Percentiles rank a stretch among this genome's conserved stretches.
Evolutionary conservation across 495 filamentous ascomycete genomes (phyloP).

Genomic region (Sordaria brevicollis): DNA sequence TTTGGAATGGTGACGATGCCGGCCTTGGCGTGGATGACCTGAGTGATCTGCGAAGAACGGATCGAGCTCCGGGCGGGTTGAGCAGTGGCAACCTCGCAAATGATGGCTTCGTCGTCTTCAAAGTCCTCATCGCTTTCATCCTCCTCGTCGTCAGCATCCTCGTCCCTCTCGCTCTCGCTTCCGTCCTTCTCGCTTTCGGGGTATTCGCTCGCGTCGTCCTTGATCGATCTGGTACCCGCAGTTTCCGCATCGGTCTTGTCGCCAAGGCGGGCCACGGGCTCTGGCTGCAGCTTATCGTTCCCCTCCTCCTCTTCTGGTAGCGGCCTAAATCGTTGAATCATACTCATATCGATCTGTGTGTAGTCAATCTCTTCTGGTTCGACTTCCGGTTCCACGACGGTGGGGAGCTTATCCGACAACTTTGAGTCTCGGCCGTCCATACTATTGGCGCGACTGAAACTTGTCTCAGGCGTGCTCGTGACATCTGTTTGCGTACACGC

Average conservation of each 20-base stretch:
- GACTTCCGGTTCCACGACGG: slow-evolving; percentile 34
- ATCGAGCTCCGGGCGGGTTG: slow-evolving; percentile 41
- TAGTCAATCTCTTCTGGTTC: slow-evolving; percentile 43
- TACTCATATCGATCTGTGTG: slow-evolving; percentile 41
- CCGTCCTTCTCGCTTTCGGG: slow-evolving; percentile 9
- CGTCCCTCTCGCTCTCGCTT: slow-evolving; percentile 13
- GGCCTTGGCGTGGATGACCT: slow-evolving; percentile 40
- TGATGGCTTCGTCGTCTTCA: slow-evolving; percentile 39
- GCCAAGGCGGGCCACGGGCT: not conserved
- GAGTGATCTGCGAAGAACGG: slow-evolving; percentile 33
- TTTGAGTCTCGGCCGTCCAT: slow-evolving; percentile 29
- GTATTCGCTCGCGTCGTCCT: not conserved
- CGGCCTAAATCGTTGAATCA: slow-evolving; percentile 25
- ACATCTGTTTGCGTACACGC: slow-evolving; percentile 43
- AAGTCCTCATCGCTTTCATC: slow-evolving; percentile 33
- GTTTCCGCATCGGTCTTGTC: not conserved
- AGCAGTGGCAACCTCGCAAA: slow-evolving; percentile 39
- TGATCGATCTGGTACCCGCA: not conserved
- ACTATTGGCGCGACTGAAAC: slow-evolving; percentile 37
- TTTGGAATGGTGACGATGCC: slow-evolving; percentile 65
- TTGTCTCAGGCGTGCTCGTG: slow-evolving; percentile 39
- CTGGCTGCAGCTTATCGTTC: slow-evolving; percentile 8
- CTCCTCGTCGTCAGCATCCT: slow-evolving; percentile 34
- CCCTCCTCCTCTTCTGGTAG: slow-evolving; percentile 12
- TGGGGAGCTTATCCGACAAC: slow-evolving; percentile 24